A percentile compares a stretch with the other conserved stretches of the same genome.
phyloP scores from a whole-genome alignment of 768 basidiomycete genomes.

The Termitomyces sp. region DNA sequence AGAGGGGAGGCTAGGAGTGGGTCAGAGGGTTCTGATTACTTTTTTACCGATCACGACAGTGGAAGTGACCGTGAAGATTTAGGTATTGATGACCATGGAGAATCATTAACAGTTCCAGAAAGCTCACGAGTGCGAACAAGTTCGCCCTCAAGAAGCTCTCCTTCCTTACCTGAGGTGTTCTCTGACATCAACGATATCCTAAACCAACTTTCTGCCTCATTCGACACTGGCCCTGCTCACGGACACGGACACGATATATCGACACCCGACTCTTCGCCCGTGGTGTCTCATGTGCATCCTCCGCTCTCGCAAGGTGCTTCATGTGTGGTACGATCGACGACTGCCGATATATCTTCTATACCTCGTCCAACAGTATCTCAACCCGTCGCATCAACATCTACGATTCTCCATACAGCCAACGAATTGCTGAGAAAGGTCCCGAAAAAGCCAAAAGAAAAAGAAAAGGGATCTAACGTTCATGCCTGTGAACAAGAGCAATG shows the following conservation, averaged over 20 bases:
- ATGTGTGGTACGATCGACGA: constrained; percentile 17
- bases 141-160: constrained; percentile 37
- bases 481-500: constrained; percentile 71
- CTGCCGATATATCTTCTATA: constrained; percentile 31
- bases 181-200: constrained; percentile 74
- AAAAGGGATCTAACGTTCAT: constrained; percentile 46
- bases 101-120: constrained; percentile 26
- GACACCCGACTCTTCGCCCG: constrained; percentile 43
- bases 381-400: constrained; percentile 51
- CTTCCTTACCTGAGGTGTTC: constrained; percentile 53
- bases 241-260: constrained; percentile 35
- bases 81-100: constrained; percentile 20
- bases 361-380: constrained; percentile 29
- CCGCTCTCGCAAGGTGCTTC: constrained; percentile 25
- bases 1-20: constrained; percentile 31
- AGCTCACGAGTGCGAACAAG: constrained; percentile 26
- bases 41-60: constrained; percentile 47
- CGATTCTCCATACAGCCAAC: constrained; percentile 22
- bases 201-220: constrained; percentile 65
- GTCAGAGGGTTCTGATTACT: constrained; percentile 49
- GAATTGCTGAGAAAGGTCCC: constrained; percentile 24
- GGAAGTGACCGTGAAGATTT: constrained; percentile 38
- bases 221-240: constrained; percentile 51
- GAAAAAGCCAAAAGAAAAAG: constrained; percentile 39
- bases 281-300: constrained; percentile 35